phyloP scores from a whole-genome alignment of 1,284 basidiomycete genomes.

The Cryptococcus sp. region DNA sequence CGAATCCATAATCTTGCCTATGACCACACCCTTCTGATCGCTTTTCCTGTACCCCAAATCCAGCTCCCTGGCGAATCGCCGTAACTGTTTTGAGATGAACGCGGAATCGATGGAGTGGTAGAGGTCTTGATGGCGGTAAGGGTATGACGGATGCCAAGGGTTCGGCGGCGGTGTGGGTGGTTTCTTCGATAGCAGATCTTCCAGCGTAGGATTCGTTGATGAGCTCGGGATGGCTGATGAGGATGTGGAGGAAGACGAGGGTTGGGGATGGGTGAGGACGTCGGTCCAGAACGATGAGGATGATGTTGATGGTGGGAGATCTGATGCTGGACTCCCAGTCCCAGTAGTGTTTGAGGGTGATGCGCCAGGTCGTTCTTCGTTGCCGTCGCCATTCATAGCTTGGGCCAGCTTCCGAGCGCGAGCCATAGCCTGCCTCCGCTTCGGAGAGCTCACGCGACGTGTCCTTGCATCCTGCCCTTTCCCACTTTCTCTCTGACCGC shows the following conservation, averaged over 20 bases:
- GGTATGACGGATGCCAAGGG: constrained; percentile 17
- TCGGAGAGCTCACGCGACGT: not conserved
- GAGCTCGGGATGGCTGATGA: not conserved
- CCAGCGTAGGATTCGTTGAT: constrained; percentile 6
- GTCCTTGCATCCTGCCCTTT: not conserved
- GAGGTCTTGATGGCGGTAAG: constrained; percentile 7
- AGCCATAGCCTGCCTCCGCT: not conserved
- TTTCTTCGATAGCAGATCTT: constrained; percentile 15
- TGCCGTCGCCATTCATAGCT: not conserved
- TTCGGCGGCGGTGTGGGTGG: constrained; percentile 9
- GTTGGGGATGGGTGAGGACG: not conserved
- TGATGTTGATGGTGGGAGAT: not conserved
- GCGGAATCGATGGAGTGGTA: constrained; percentile 18
- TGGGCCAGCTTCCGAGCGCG: not conserved
- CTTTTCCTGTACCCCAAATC: constrained; percentile 1
- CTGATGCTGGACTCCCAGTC: not conserved
- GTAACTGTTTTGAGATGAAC: constrained; percentile 12
- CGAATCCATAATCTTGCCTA: constrained; percentile 13
- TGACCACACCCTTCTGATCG: constrained; percentile 5
- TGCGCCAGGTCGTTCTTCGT: not conserved
- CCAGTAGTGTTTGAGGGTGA: not conserved
- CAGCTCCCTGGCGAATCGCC: constrained; percentile 9
- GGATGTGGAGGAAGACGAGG: not conserved
- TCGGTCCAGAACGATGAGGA: not conserved
- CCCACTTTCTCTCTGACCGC: not conserved